A percentile compares a stretch with the other conserved stretches of the same genome.
Evolutionary conservation across 192 early-diverging fungal species (phyloP).

Genomic region (Geranomyces michiganensis): DNA sequence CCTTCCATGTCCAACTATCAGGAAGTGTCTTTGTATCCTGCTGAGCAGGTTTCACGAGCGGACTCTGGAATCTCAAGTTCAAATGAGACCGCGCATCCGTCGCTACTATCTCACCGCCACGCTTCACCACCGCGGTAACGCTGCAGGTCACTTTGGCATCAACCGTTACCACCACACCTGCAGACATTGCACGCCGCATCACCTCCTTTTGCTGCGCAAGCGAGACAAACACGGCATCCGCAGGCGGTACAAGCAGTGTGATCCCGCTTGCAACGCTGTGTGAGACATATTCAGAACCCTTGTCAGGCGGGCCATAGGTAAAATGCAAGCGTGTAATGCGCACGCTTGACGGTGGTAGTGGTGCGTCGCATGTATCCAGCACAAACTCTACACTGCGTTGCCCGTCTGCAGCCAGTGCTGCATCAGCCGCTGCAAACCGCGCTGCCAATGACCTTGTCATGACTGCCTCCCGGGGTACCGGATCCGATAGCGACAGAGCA

Average conservation of each 20-base stretch:
- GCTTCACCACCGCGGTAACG: conserved; percentile 34
- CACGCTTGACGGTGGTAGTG: no score
- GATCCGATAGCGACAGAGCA: conserved; percentile 18
- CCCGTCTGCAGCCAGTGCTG: no score
- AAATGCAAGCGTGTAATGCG: conserved; percentile 38
- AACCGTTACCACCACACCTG: conserved; percentile 39
- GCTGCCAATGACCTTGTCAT: no score
- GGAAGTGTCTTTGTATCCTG: conserved; percentile 31
- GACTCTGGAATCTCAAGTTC: conserved; percentile 43
- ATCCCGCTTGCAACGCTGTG: conserved; percentile 44
- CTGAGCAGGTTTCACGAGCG: conserved; percentile 52
- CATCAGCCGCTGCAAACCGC: no score
- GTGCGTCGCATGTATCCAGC: no score
- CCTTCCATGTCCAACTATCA: conserved; percentile 39
- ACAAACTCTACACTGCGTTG: no score
- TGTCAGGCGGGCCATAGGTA: conserved; percentile 47
- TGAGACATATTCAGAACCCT: conserved; percentile 38
- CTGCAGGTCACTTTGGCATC: conserved; percentile 28
- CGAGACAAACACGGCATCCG: conserved; percentile 22
- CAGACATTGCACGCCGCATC: conserved; percentile 40
- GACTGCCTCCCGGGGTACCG: no score
- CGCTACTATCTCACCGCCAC: conserved; percentile 32
- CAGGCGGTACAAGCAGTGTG: conserved; percentile 39
- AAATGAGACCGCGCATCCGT: conserved; percentile 36
- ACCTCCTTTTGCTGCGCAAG: conserved; percentile 40